A percentile compares a stretch with the other conserved stretches of the same genome.
phyloP scores from a whole-genome alignment of 352 stramenopile genomes.

The Phytophthora sojae region DNA sequence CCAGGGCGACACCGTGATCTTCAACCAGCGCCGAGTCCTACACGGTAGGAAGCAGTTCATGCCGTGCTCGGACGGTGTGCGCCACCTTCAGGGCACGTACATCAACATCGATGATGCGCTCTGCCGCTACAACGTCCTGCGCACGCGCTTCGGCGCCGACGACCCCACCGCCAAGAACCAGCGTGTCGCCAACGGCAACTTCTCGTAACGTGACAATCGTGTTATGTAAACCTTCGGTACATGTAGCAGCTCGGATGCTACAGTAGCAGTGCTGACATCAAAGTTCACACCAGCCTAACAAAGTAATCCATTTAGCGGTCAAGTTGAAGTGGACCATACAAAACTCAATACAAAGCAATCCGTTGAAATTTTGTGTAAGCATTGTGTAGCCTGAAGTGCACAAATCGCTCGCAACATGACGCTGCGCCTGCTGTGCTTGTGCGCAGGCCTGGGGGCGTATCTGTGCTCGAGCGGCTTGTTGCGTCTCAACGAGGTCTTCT shows the following conservation, averaged over 20 bases:
- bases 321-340: neutral
- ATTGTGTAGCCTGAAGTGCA: neutral
- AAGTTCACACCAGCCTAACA: too few relatives aligned
- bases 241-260: too few relatives aligned
- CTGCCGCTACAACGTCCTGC: slow-evolving; percentile 84
- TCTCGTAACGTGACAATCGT: slow-evolving; percentile 43
- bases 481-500: slow-evolving; percentile 65
- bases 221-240: neutral
- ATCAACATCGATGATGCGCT: slow-evolving; percentile 90
- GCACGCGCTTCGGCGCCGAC: slow-evolving; percentile 55
- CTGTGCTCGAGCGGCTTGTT: slow-evolving; percentile 64
- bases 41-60: slow-evolving; percentile 84
- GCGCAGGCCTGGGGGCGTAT: slow-evolving; percentile 52
- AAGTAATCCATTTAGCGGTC: neutral
- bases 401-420: slow-evolving; percentile 16
- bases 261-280: neutral
- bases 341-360: neutral
- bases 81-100: slow-evolving; percentile 88
- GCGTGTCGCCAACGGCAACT: slow-evolving; percentile 78
- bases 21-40: slow-evolving; percentile 85
- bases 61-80: slow-evolving; percentile 69
- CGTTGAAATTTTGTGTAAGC: neutral
- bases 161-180: slow-evolving; percentile 64
- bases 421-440: slow-evolving; percentile 47
- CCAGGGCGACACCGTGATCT: slow-evolving; percentile 84